A percentile compares a stretch with the other conserved stretches of the same genome.
phyloP scores from a whole-genome alignment of 2,329 filamentous ascomycete genomes.

The Pseudogymnoascus sp. region DNA sequence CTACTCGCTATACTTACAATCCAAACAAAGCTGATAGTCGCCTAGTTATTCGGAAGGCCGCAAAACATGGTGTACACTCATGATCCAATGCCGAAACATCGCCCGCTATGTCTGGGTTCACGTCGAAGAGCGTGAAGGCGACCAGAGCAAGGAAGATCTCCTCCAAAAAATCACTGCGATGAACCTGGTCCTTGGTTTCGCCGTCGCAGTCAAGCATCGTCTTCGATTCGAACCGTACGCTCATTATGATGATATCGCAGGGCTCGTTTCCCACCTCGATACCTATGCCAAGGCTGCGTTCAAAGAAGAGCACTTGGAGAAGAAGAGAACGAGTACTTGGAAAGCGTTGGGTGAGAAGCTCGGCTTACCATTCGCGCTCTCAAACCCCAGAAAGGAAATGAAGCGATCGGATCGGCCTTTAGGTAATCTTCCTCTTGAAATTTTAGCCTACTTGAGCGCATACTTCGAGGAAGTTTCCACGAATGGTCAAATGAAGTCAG shows the following conservation, averaged over 20 bases:
- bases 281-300: slow-evolving; percentile 61
- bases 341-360: slow-evolving; percentile 67
- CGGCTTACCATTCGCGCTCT: slow-evolving; percentile 68
- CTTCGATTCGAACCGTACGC: slow-evolving; percentile 79
- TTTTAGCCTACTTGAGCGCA: slow-evolving; percentile 62
- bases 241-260: slow-evolving; percentile 66
- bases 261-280: slow-evolving; percentile 64
- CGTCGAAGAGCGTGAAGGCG: slow-evolving; percentile 51
- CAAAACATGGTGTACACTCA: slow-evolving; percentile 56
- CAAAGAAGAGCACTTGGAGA: slow-evolving; percentile 36
- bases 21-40: neutral
- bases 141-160: slow-evolving; percentile 57
- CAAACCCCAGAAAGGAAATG: slow-evolving; percentile 71
- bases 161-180: slow-evolving; percentile 61
- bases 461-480: slow-evolving; percentile 23
- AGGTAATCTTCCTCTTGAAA: slow-evolving; percentile 78
- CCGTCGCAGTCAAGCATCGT: slow-evolving; percentile 73
- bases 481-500: slow-evolving; percentile 33
- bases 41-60: slow-evolving; percentile 53
- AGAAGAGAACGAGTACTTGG: slow-evolving; percentile 35
- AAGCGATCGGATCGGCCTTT: slow-evolving; percentile 67
- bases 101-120: slow-evolving; percentile 82
- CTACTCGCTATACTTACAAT: slow-evolving; percentile 22
- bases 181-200: slow-evolving; percentile 72
- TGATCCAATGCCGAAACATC: slow-evolving; percentile 58